Base-by-base conservation (phyloP, 2,329 filamentous ascomycete species). In the Nectriaceae sp. region DNA sequence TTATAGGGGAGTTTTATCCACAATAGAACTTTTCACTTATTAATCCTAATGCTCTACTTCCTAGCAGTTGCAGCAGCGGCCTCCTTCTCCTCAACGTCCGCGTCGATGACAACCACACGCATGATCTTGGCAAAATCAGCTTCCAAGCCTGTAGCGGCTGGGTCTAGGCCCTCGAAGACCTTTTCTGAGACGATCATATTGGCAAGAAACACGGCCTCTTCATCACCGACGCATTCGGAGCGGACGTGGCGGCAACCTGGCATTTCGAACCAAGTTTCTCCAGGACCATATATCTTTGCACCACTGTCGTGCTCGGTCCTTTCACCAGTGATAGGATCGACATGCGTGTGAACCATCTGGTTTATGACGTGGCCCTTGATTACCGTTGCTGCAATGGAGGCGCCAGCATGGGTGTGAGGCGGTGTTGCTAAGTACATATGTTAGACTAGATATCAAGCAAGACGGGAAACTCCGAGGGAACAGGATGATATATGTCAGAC, bases 261-360 rank as follows among this genome's bases (percentile, higher is more conserved):
- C 15, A 51, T 51, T n/a, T 55, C 53, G 10, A 51, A 55, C 53
- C 53, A 55, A 19, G 50, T 55, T 38, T 55, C 53, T 6, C 53
- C 53, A 0, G 53, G 53, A 0, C 53, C 53, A 15, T 55, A 55
- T 1, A 55, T 37, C 33, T 55, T 55, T 3, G 51, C 51, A 10
- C 45, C 53, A 2, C 47, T 38, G 2, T 55, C 48, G 4, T 54
- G 51, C 10, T 24, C 24, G 21, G 21, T 38, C 0, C 20, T 47
- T 18, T 51, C 31, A 1, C 51, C 47, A 11, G 52, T 55, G 15
- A 15, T 21, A 2, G 42, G 31, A n/a, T 55, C 50, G 1, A 48
- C 40, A 19, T 53, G 50, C 2, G 41, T 40, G n/a, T 53, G 52
- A 2, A 53, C 50, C 52, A 55, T 55, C 15, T 53, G 50, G 42